A percentile compares a stretch with the other conserved stretches of the same genome.
These are phyloP conservation scores for Cenococcum geophilum DNA, from an alignment of 495 filamentous ascomycete genomes.

Conservation along the genomic window DNA sequence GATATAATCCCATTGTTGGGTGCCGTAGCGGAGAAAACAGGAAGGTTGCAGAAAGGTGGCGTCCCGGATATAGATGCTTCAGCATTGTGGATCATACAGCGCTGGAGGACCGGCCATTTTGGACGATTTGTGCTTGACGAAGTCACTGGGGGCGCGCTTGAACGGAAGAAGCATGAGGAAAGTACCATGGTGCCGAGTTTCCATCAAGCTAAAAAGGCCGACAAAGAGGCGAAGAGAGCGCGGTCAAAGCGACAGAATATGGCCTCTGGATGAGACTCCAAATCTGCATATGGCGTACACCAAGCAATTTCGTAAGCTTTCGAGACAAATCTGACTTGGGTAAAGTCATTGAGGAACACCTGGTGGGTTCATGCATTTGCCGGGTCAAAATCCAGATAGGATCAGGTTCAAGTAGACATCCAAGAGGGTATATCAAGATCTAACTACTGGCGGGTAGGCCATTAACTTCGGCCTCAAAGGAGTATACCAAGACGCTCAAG, in stretches of 20 bases:
- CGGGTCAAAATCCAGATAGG: too few relatives aligned
- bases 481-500: too few relatives aligned
- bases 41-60: constrained; percentile 70
- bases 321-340: too few relatives aligned
- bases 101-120: constrained; percentile 71
- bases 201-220: constrained; percentile 37
- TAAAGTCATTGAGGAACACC: too few relatives aligned
- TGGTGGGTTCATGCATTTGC: too few relatives aligned
- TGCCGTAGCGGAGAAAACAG: constrained; percentile 62
- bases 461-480: too few relatives aligned
- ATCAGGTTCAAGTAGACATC: too few relatives aligned
- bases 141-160: constrained; percentile 52
- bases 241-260: constrained; percentile 5
- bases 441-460: too few relatives aligned
- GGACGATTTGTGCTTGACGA: constrained; percentile 79
- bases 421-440: too few relatives aligned
- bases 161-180: constrained; percentile 36
- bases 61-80: constrained; percentile 63
- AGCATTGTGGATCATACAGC: constrained; percentile 76
- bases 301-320: too few relatives aligned
- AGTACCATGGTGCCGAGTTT: constrained; percentile 28
- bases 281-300: too few relatives aligned
- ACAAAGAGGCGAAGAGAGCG: constrained; percentile 31
- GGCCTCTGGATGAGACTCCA: too few relatives aligned
- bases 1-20: constrained; percentile 65